phyloP scores from a whole-genome alignment of 1,139 yeast species.

The Pneumocystis carinii region DNA sequence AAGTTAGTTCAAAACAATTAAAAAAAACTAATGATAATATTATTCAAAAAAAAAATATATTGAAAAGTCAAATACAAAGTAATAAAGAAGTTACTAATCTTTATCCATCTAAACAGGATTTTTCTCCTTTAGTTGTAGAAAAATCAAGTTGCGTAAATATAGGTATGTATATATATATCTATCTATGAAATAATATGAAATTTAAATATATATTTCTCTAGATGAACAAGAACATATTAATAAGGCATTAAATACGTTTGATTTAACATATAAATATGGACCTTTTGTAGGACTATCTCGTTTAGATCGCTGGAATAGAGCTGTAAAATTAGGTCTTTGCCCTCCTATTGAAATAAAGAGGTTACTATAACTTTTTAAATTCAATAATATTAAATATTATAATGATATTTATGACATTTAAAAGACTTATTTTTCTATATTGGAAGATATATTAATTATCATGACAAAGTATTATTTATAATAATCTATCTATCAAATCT shows the following conservation, averaged over 20 bases:
- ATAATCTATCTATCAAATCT: too few species aligned
- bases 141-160: background rate
- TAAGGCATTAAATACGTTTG: constrained; percentile 24
- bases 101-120: background rate
- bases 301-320: constrained; percentile 65
- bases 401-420: background rate
- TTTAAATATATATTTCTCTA: background rate
- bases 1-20: background rate
- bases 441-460: too few species aligned
- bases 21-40: background rate
- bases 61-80: background rate
- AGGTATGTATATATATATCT: background rate
- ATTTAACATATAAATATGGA: constrained; percentile 24
- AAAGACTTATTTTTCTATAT: too few species aligned
- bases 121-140: background rate
- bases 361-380: constrained; percentile 16
- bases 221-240: constrained; percentile 21
- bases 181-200: background rate
- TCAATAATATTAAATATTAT: background rate
- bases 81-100: background rate
- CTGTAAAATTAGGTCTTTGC: constrained; percentile 56
- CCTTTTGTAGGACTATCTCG: constrained; percentile 28
- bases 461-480: too few species aligned
- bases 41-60: background rate
- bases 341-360: constrained; percentile 26